These are phyloP conservation scores for Malania oleifera DNA, from an alignment of 164 flowering plant genomes.

Conservation along the genomic window DNA sequence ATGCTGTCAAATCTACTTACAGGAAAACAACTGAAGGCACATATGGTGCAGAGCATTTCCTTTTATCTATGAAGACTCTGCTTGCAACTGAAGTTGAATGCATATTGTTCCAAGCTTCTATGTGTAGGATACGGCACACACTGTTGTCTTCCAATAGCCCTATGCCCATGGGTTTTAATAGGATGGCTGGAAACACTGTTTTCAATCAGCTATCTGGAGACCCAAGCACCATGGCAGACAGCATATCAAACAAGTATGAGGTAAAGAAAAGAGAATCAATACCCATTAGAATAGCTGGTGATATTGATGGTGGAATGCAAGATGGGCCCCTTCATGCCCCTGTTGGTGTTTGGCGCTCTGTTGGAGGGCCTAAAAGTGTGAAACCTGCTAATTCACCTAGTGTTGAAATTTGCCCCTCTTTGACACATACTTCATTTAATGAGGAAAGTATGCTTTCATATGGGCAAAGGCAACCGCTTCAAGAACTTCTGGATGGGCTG, in stretches of 20 bases:
- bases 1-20: constrained; percentile 37
- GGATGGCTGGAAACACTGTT: constrained; percentile 30
- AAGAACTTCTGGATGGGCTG: constrained; percentile 88
- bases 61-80: constrained; percentile 48
- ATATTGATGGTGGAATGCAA: constrained; percentile 61
- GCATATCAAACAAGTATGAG: constrained; percentile 46
- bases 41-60: constrained; percentile 27
- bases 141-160: constrained; percentile 41
- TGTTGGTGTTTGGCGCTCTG: constrained; percentile 97
- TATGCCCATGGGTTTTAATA: constrained; percentile 26
- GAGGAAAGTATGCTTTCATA: constrained; percentile 64
- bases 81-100: constrained; percentile 83
- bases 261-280: constrained; percentile 65
- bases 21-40: constrained; percentile 35
- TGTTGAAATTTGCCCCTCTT: constrained; percentile 48
- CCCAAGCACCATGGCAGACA: constrained; percentile 41
- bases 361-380: constrained; percentile 67
- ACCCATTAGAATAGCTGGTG: constrained; percentile 87
- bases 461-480: constrained; percentile 81
- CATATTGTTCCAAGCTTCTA: constrained; percentile 75
- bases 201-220: constrained; percentile 51
- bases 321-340: constrained; percentile 74
- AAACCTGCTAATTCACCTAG: constrained; percentile 47
- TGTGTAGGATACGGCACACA: constrained; percentile 82
- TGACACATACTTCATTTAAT: constrained; percentile 46